These are phyloP conservation scores for Luffa aegyptiaca DNA, from an alignment of 306 rosid genomes.

Conservation along the genomic window DNA sequence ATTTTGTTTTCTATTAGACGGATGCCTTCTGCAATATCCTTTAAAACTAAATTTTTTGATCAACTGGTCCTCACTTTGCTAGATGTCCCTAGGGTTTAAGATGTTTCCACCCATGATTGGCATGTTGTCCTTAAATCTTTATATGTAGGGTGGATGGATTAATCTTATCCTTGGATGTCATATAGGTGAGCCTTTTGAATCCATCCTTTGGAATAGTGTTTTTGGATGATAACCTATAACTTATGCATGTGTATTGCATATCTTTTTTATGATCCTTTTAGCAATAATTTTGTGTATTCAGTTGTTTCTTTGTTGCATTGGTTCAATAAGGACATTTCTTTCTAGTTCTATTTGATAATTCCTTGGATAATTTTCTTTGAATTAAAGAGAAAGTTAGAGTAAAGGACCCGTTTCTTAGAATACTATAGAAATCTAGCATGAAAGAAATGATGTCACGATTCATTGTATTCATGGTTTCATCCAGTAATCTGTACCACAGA, in stretches of 20 bases:
- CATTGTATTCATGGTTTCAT: neutral
- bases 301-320: neutral
- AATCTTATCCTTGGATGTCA: neutral
- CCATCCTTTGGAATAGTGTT: neutral
- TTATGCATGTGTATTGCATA: neutral
- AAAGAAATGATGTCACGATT: neutral
- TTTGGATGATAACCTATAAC: neutral
- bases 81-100: neutral
- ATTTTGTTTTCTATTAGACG: neutral
- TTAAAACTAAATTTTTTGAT: neutral
- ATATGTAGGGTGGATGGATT: neutral
- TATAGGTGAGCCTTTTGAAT: neutral
- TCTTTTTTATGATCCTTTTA: neutral
- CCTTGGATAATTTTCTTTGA: neutral
- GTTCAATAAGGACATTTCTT: neutral
- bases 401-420: neutral
- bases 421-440: neutral
- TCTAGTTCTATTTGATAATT: neutral
- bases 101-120: neutral
- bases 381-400: neutral
- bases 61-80: neutral
- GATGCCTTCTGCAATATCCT: neutral
- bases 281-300: neutral
- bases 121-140: neutral
- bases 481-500: neutral